Conservation (phyloP, 2,329 filamentous ascomycete genomes). For the Hymenoscyphus infarciens region DNA sequence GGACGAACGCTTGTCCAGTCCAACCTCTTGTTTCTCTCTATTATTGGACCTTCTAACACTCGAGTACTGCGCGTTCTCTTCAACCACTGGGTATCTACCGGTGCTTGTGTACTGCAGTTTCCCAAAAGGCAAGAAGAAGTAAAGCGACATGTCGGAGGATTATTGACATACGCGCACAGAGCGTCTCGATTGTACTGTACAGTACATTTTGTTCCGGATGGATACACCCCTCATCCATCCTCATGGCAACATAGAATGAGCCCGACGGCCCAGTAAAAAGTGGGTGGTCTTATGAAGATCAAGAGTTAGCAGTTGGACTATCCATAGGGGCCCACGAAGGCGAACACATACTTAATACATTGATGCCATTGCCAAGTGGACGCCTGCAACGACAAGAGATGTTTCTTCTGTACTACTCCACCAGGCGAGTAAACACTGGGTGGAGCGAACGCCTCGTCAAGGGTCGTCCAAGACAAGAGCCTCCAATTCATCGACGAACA, state of each 20-base stretch:
- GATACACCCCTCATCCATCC: neutral
- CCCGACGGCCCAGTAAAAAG: neutral
- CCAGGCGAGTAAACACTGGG: neutral
- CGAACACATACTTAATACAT: too few species aligned
- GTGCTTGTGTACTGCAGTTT: neutral
- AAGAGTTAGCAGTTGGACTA: too few species aligned
- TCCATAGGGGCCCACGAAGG: neutral
- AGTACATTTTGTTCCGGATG: neutral
- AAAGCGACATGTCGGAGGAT: neutral
- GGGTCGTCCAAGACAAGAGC: neutral
- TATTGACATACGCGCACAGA: constrained; percentile 18
- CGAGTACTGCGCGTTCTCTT: neutral
- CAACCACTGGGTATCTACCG: neutral
- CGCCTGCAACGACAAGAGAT: neutral
- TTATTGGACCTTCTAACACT: neutral
- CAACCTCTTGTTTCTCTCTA: neutral
- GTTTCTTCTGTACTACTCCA: neutral
- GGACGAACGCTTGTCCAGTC: neutral
- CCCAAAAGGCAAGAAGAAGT: constrained; percentile 5
- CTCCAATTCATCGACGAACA: too few species aligned
- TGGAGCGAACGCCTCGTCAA: neutral
- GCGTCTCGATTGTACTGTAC: constrained; percentile 1
- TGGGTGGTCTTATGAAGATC: neutral
- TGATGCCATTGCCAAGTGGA: neutral
- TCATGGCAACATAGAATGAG: neutral